A percentile compares a stretch with the other conserved stretches of the same genome.
Conservation (phyloP, 1,284 basidiomycete genomes). For the Ceratorhiza oryzae-sativae region DNA sequence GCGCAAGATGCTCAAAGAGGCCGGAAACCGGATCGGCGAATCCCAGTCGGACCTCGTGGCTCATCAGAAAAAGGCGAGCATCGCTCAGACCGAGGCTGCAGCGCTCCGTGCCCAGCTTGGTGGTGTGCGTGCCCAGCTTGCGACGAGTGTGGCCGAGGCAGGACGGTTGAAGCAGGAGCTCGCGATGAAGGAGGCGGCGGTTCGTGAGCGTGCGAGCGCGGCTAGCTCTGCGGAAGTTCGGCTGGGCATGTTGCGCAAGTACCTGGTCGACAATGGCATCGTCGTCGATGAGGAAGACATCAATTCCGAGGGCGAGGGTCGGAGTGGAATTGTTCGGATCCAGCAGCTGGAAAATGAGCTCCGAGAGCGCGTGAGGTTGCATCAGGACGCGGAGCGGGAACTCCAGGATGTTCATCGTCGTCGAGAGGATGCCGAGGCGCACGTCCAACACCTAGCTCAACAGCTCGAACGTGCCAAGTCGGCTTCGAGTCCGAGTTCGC, state of each 20-base stretch:
- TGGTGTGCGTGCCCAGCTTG: slow-evolving; percentile 78
- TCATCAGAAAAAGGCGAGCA: slow-evolving; percentile 69
- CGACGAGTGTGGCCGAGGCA: slow-evolving; percentile 73
- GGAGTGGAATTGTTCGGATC: slow-evolving; percentile 60
- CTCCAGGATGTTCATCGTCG: slow-evolving; percentile 67
- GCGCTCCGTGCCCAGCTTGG: slow-evolving; percentile 79
- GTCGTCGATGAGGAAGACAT: slow-evolving; percentile 74
- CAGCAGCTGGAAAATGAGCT: slow-evolving; percentile 78
- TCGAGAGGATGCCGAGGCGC: slow-evolving; percentile 76
- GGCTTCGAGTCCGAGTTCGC: slow-evolving; percentile 58
- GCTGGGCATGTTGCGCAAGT: slow-evolving; percentile 80
- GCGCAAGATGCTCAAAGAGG: slow-evolving; percentile 79
- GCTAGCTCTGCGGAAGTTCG: slow-evolving; percentile 79
- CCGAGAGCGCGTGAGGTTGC: slow-evolving; percentile 71
- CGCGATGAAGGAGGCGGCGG: slow-evolving; percentile 70
- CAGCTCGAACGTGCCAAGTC: slow-evolving; percentile 71
- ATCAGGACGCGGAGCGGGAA: slow-evolving; percentile 77
- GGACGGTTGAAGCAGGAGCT: slow-evolving; percentile 76
- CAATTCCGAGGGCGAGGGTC: slow-evolving; percentile 50
- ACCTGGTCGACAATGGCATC: slow-evolving; percentile 89
- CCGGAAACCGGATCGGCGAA: slow-evolving; percentile 72
- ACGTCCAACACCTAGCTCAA: slow-evolving; percentile 66
- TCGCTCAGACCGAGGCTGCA: slow-evolving; percentile 74
- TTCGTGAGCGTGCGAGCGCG: slow-evolving; percentile 72
- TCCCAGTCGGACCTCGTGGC: slow-evolving; percentile 72